A percentile compares a stretch with the other conserved stretches of the same genome.
Conservation (phyloP, 2,329 filamentous ascomycete genomes). For the Trichoderma brevicompactum region DNA sequence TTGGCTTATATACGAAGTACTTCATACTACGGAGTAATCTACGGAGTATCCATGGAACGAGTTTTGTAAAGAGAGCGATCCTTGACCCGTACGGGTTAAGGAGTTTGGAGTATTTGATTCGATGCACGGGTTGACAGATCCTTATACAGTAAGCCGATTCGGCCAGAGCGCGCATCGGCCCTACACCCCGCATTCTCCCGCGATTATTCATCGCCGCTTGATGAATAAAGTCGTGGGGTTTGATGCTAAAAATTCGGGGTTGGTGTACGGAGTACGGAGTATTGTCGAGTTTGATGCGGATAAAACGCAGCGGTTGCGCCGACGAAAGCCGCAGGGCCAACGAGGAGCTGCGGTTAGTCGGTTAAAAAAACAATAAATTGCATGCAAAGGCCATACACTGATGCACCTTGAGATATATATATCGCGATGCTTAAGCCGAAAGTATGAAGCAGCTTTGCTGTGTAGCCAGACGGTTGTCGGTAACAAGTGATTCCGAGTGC, state of each 20-base stretch:
- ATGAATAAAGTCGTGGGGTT: neutral
- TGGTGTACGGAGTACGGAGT: too few species aligned
- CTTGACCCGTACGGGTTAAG: too few species aligned
- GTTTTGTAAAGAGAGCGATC: too few species aligned
- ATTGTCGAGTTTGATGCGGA: neutral
- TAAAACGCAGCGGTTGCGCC: neutral
- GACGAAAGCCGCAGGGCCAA: constrained; percentile 15
- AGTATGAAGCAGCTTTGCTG: too few species aligned
- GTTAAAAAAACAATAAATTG: neutral
- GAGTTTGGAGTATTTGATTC: too few species aligned
- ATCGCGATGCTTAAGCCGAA: too few species aligned
- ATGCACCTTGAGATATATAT: neutral
- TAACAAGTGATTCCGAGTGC: too few species aligned
- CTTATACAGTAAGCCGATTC: neutral
- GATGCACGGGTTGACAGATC: too few species aligned
- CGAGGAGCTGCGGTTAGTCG: neutral
- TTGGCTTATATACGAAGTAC: neutral
- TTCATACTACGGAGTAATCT: too few species aligned
- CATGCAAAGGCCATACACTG: neutral
- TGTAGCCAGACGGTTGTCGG: too few species aligned
- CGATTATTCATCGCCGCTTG: constrained; percentile 1
- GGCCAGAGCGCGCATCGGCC: neutral
- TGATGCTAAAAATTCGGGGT: too few species aligned
- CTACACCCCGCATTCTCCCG: constrained; percentile 1
- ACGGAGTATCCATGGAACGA: too few species aligned